phyloP scores from a whole-genome alignment of 2,329 filamentous ascomycete genomes.

The Ascochyta koolunga region DNA sequence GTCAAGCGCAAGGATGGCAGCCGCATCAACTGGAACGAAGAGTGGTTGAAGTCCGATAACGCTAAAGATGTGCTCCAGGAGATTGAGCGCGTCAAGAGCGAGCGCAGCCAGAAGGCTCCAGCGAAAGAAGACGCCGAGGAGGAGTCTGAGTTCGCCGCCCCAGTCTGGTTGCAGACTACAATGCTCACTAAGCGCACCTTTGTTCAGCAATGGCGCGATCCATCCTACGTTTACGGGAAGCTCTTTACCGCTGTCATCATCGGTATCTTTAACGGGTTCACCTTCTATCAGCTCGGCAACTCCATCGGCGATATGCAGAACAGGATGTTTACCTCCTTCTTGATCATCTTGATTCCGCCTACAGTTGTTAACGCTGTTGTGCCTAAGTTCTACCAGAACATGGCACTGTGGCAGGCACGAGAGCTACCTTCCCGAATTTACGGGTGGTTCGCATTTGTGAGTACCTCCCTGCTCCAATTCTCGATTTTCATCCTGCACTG shows the following conservation, averaged over 20 bases:
- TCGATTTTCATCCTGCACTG: not conserved
- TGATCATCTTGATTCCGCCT: constrained; percentile 65
- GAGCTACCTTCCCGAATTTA: constrained; percentile 79
- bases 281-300: constrained; percentile 73
- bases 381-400: constrained; percentile 78
- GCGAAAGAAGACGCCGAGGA: constrained; percentile 18
- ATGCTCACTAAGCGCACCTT: constrained; percentile 74
- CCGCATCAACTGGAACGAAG: constrained; percentile 73
- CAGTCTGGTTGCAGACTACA: constrained; percentile 65
- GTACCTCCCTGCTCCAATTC: not conserved
- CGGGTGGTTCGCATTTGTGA: constrained; percentile 72
- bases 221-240: constrained; percentile 78
- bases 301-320: constrained; percentile 73
- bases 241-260: constrained; percentile 74
- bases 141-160: constrained; percentile 68
- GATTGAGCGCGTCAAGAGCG: constrained; percentile 67
- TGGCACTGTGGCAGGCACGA: constrained; percentile 73
- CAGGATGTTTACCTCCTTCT: constrained; percentile 75
- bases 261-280: constrained; percentile 80
- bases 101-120: constrained; percentile 58
- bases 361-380: constrained; percentile 75
- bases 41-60: constrained; percentile 72
- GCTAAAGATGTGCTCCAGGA: constrained; percentile 65
- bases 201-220: constrained; percentile 75
- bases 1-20: constrained; percentile 60